Base-by-base conservation (phyloP, 2,329 filamentous ascomycete genomes). In the Pseudocercospora vitis region DNA sequence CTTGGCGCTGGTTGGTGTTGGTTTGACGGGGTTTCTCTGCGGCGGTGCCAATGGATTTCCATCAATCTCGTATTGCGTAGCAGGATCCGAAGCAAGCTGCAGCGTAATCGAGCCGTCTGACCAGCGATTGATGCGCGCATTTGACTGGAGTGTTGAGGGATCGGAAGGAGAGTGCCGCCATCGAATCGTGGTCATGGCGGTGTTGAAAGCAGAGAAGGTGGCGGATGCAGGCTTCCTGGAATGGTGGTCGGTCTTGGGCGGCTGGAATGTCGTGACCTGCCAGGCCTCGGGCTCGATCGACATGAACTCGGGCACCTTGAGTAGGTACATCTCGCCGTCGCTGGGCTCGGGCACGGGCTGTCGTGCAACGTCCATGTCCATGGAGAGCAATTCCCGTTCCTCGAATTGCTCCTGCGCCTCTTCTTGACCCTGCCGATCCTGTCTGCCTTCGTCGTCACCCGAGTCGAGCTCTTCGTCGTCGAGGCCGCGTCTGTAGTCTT, bases 51-150 rank as follows among this genome's bases (percentile, higher is more conserved):
- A 81, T 19, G 78, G 73, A 71, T 89, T 90, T 63, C 81, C 84
- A 58, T 84, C 79, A 40, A 91, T 79, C 65, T 90, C 86, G 74
- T 86, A 91, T 65, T 91, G 88, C 59, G 85, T 83, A 29, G 72
- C 76, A 1, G 83, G 81, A 31, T 83, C 78, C 55, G 83, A 84
- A 11, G 87, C 88, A 19, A 91, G 77, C n/a, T 86, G 82, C 19
- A 92, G 75, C 8, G 87, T 91, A 12, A 89, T 75, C 3, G 86
- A 89, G 23, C 88, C 88, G 65, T 92, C 88, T 57, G 85, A 89
- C 88, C 88, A 92, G 62, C 82, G 81, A 66, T 89, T 82, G 24
- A 92, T 74, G 58, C 85, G 81, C 2, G 88, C 82, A 67, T 92
- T 92, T 66, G 87, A 91, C 67, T 87, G 82, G 9, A 91, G 76